Conservation (phyloP, 371 early-diverging fungal genomes). For the Sporodiniella umbellata region DNA sequence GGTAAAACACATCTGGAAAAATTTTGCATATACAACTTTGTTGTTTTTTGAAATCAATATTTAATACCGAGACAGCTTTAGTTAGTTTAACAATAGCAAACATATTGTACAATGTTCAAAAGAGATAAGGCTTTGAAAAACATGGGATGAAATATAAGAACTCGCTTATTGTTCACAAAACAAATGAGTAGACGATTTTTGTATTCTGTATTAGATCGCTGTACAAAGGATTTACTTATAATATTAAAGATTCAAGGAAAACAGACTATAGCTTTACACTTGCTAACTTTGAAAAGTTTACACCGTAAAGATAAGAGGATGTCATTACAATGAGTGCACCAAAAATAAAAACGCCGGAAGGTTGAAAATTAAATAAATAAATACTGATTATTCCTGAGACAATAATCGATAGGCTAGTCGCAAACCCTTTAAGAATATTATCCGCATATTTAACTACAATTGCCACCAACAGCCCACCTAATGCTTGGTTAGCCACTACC, state of each 20-base stretch:
- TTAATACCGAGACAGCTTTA: no score
- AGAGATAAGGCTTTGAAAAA: no score
- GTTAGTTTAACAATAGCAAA: no score
- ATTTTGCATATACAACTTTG: no score
- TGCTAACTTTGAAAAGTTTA: constrained; percentile 7
- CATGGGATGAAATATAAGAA: no score
- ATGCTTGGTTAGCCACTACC: constrained; percentile 72
- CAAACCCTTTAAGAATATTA: constrained; percentile 85
- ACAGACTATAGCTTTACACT: neutral
- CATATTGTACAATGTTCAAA: no score
- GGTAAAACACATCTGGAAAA: no score
- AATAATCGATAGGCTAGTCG: constrained; percentile 81
- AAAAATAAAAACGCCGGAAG: constrained; percentile 58
- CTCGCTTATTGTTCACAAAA: no score
- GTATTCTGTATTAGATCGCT: neutral
- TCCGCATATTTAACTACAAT: constrained; percentile 86
- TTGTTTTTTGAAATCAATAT: no score
- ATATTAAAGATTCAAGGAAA: neutral
- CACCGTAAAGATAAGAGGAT: constrained; percentile 58
- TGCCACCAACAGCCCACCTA: constrained; percentile 81
- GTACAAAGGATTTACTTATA: neutral
- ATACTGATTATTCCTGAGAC: constrained; percentile 69
- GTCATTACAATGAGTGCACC: constrained; percentile 62
- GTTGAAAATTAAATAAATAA: constrained; percentile 68
- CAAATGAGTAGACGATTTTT: neutral